Conservation (phyloP, 805 yeast genomes). For the Yarrowia hollandica region DNA sequence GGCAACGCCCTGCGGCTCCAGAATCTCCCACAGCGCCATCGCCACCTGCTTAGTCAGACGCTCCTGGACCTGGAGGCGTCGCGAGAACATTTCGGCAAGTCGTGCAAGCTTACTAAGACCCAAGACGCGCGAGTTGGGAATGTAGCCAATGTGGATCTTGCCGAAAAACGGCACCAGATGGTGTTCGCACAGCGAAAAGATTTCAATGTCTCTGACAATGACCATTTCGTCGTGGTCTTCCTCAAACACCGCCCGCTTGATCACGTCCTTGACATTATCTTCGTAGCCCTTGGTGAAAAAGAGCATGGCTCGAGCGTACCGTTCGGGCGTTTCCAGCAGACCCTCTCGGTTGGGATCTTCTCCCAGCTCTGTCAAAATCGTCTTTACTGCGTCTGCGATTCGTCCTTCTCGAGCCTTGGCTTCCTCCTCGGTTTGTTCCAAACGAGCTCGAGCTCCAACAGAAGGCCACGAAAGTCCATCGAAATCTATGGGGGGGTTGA, state of each 20-base stretch:
- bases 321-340: conserved; percentile 85
- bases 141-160: conserved; percentile 96
- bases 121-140: conserved; percentile 88
- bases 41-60: conserved; percentile 96
- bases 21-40: conserved; percentile 86
- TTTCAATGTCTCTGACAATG: conserved; percentile 90
- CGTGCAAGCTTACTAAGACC: conserved; percentile 93
- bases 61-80: conserved; percentile 97
- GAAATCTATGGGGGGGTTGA: conserved; percentile 80
- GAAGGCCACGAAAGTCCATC: conserved; percentile 97
- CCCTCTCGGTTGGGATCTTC: conserved; percentile 92
- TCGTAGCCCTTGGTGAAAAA: conserved; percentile 96
- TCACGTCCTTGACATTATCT: conserved; percentile 86
- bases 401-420: conserved; percentile 65
- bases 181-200: conserved; percentile 93
- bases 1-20: conserved; percentile 95
- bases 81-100: conserved; percentile 93
- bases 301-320: conserved; percentile 96
- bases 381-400: conserved; percentile 80
- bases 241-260: conserved; percentile 93
- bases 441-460: conserved; percentile 73
- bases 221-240: conserved; percentile 99
- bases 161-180: conserved; percentile 97
- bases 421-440: conserved; percentile 68
- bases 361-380: conserved; percentile 75